phyloP scores from a whole-genome alignment of 1,284 basidiomycete genomes.

The Cryptococcus neoformans region DNA sequence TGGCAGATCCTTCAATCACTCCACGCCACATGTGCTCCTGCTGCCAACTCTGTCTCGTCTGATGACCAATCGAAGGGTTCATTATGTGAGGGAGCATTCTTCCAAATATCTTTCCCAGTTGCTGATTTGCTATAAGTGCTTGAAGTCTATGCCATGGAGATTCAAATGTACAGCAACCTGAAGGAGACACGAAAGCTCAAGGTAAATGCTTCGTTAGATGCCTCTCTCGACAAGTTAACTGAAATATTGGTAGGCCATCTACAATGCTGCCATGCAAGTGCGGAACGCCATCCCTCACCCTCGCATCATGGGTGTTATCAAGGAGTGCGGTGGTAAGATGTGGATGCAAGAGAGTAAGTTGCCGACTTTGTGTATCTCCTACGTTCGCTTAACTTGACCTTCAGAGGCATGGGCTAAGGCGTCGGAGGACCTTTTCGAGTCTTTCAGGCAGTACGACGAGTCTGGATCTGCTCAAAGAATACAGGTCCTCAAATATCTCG shows the following conservation, averaged over 20 bases:
- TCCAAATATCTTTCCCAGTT: neutral
- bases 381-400: neutral
- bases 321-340: conserved; percentile 99
- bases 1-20: conserved; percentile 51
- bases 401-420: conserved; percentile 93
- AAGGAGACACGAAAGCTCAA: conserved; percentile 95
- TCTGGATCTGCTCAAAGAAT: conserved; percentile 95
- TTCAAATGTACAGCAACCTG: conserved; percentile 98
- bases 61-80: conserved; percentile 51
- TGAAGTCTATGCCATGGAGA: conserved; percentile 98
- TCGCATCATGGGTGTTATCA: conserved; percentile 97
- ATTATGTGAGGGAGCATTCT: conserved; percentile 29
- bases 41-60: conserved; percentile 38
- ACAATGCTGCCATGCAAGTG: conserved; percentile 88
- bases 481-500: conserved; percentile 97
- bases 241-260: conserved; percentile 71
- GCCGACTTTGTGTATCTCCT: conserved; percentile 29
- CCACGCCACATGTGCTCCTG: conserved; percentile 51
- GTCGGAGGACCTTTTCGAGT: conserved; percentile 97
- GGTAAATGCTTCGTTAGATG: conserved; percentile 50
- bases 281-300: conserved; percentile 98
- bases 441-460: conserved; percentile 98
- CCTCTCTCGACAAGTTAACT: neutral
- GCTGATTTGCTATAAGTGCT: conserved; percentile 55
- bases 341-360: conserved; percentile 97